Evolutionary conservation across 805 yeast genomes (phyloP), one percentile per base, ranked within the genome.

Genomic region (Metschnikowia kunwiensis): DNA sequence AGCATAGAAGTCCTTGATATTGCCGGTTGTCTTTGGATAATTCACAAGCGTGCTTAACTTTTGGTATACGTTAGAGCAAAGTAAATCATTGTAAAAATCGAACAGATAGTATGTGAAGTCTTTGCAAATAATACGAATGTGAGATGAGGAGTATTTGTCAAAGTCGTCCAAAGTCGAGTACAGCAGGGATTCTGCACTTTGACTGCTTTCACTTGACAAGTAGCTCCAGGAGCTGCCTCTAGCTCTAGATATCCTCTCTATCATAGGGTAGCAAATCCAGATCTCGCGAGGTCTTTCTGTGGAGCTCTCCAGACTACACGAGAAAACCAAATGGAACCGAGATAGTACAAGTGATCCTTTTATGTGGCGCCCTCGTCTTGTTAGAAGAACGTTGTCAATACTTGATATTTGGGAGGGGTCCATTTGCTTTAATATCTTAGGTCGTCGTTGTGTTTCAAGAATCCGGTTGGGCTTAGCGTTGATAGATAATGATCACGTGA

Each of bases 231-330:
- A 64, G 36, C 82, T 58, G 44, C 89, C 79, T 44, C 75, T 58
- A 43, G 75, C 64, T 56, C 77, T 72, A 47, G 74, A 74, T 1
- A 82, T 77, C 30, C 68, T 69, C 31, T 77, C 81, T 21, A 89
- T 79, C 44, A 88, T 76, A 1, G 97, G 96, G 58, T 87, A 91
- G 41, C 95, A 83, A 20, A 87, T 73, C 98, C 97, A 93, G 20
- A 86, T 75, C 57, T 93, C 97, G 39, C 78, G 66, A 7, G 67
- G 53, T 46, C 40, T 40, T 41, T 33, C 36, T 25, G 28, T 31
- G 14, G 26, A 11, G 13, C 28, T 27, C 15, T 31, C 42, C 12
- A 31, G 40, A 3, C 25, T 21, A 38, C 64, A 68, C 22, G 62
- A 57, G 45, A 68, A 68, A 7, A 68, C 70, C 39, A 67, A 54